A percentile compares a stretch with the other conserved stretches of the same genome.
Conservation (phyloP, 2,329 filamentous ascomycete genomes). For the Xylariaceae sp. region DNA sequence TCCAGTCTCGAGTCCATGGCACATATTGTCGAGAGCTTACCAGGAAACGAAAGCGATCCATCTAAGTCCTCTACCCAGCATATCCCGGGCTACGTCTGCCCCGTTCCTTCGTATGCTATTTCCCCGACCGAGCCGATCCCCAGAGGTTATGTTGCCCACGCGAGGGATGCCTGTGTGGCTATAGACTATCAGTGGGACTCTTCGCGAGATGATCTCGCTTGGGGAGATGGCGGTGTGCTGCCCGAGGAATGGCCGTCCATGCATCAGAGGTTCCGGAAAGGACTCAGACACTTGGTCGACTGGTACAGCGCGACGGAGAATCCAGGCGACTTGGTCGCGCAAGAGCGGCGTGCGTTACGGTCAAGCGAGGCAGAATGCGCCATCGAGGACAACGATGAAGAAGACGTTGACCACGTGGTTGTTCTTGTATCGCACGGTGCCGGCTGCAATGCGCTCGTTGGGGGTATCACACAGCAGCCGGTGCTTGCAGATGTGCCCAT, state of each 20-base stretch:
- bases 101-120: conserved; percentile 76
- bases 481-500: conserved; percentile 86
- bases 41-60: conserved; percentile 12
- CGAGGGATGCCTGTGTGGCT: conserved; percentile 75
- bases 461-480: conserved; percentile 84
- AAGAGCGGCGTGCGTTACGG: conserved; percentile 28
- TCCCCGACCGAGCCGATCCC: conserved; percentile 78
- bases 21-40: conserved; percentile 16
- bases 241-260: conserved; percentile 95
- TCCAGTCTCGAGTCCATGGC: conserved; percentile 21
- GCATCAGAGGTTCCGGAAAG: conserved; percentile 82
- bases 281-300: conserved; percentile 70
- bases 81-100: conserved; percentile 59
- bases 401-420: conserved; percentile 69
- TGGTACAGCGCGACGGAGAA: conserved; percentile 66
- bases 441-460: conserved; percentile 91
- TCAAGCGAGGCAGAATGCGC: conserved; percentile 25
- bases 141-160: conserved; percentile 81
- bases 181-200: conserved; percentile 98
- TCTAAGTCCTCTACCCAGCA: conserved; percentile 10
- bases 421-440: conserved; percentile 91
- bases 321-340: conserved; percentile 47
- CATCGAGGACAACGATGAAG: conserved; percentile 32
- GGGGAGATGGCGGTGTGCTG: conserved; percentile 82
- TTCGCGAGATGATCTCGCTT: conserved; percentile 68